Evolutionary conservation across 106 monocot species (phyloP), one percentile per base, ranked within the genome.

Genomic region (Apostasia ramifera): DNA sequence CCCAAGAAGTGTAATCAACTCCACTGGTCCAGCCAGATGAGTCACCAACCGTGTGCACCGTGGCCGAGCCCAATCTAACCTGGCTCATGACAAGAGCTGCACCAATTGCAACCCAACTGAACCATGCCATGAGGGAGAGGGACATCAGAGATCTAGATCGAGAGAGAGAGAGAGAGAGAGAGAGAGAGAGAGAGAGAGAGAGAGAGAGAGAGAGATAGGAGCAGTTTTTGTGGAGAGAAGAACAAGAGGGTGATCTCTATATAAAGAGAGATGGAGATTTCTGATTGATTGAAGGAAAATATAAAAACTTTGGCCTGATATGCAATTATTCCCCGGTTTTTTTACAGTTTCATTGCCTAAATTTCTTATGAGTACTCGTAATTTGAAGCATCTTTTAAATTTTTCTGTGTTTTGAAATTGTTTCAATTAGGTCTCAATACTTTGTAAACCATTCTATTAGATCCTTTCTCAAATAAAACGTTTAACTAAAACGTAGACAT

Each of bases 41-140:
- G 46, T 74, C 80, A 5, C 80, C 80, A 8, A 80, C 80, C 8
- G 65, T 74, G 59, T 74, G 49, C 9, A 44, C 57, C 2, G 70
- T 67, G 8, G 80, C 80, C 2, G 49, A 67, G 41, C 67, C 61
- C 40, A 41, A 15, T 1, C 3, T 6, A 42, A 59, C 66, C 53
- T 46, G 74, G 14, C 55, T 37, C 47, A 57, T 56, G 53, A 73
- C 5, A 40, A 73, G 8, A 63, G 44, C 13, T 15, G 39, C 46
- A 40, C 51, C 53, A 61, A 70, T 7, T 47, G 55, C 8, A 15
- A 44, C 12, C 11, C 1, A 54, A 41, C 12, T 54, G 5, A 45
- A 61, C 59, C 10, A n/a, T 8, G 62, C 48, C 61, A 72, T 62
- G 26, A 26, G 26, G 26, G 26, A 26, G 26, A 26, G 26, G 26